Conservation (phyloP, 2,329 filamentous ascomycete species). For the Juglanconis oblonga region DNA sequence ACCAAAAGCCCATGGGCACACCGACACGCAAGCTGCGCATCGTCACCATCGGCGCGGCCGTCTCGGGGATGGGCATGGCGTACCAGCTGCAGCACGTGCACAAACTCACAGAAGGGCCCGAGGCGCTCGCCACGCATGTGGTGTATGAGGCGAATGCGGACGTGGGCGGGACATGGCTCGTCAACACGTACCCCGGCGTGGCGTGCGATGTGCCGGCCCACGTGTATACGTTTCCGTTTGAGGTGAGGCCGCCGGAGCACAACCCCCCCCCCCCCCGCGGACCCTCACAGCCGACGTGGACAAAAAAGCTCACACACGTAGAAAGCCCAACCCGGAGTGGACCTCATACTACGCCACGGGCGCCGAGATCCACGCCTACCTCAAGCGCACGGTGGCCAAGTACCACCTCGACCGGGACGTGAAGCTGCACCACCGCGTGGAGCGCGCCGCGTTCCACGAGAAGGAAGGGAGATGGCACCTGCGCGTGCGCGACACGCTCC, state of each 20-base stretch:
- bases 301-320: too few relatives aligned
- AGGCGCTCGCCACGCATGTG: slow-evolving; percentile 40
- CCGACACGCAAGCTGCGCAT: slow-evolving; percentile 9
- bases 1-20: slow-evolving; percentile 8
- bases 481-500: slow-evolving; percentile 33
- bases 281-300: too few relatives aligned
- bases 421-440: slow-evolving; percentile 50
- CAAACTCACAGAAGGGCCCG: background rate
- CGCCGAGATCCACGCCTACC: slow-evolving; percentile 61
- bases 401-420: slow-evolving; percentile 59
- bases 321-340: slow-evolving; percentile 48
- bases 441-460: slow-evolving; percentile 52
- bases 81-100: slow-evolving; percentile 14
- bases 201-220: slow-evolving; percentile 64
- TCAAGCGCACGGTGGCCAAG: slow-evolving; percentile 57
- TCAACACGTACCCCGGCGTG: slow-evolving; percentile 58
- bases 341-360: slow-evolving; percentile 63
- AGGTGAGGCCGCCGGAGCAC: background rate
- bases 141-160: slow-evolving; percentile 64
- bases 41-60: slow-evolving; percentile 12
- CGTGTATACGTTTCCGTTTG: slow-evolving; percentile 63
- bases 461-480: slow-evolving; percentile 52
- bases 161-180: slow-evolving; percentile 51
- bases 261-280: too few relatives aligned
- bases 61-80: slow-evolving; percentile 5